Evolutionary conservation across 2,329 filamentous ascomycete genomes (phyloP), one percentile per base, ranked within the genome.

Genomic region (Aspergillus floridensis): DNA sequence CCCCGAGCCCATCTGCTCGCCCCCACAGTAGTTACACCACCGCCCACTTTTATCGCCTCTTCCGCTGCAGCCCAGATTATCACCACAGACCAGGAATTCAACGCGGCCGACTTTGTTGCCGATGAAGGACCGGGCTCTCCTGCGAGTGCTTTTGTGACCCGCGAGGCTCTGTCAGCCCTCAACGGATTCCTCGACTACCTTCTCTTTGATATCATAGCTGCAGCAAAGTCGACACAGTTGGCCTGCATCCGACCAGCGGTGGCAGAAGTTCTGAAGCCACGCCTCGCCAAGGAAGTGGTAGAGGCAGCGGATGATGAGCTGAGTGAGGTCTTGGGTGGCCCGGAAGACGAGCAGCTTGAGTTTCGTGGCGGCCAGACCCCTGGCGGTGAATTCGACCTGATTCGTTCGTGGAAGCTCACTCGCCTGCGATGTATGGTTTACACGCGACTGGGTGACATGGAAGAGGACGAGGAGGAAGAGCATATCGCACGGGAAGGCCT

Each of bases 371-470:
- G 81, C 3, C 74, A 78, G 49, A 78, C 80, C 32, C 76, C 81
- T 2, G 76, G 78, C 11, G 81, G 82, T 2, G 86, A 89, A 66
- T 98, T 93, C 86, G 92, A 98, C 72, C 80, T 96, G n/a, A 91
- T 97, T 72, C 82, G 93, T 58, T 88, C 93, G 19, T 99, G 95
- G 93, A 97, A 96, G 79, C 86, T 95, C 66, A 95, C 93, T 0
- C 87, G 95, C 57, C 79, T 99, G 68, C 87, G 95, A 61, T 96
- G 95, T 74, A 99, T 99, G 95, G 93, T 99, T 22, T 98, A 98
- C 74, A 98, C 93, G 8, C 93, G 95, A 8, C 81, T 99, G 6
- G 95, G 95, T 49, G 93, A 99, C 71, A 88, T 99, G 84, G 96
- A 99, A 75, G 95, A 99, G 77, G 93, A 98, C 66, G 95, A 99